Percentiles rank a stretch among this genome's conserved stretches.
Evolutionary conservation across 805 yeast genomes (phyloP).

Genomic region (Wickerhamomyces mucosus): DNA sequence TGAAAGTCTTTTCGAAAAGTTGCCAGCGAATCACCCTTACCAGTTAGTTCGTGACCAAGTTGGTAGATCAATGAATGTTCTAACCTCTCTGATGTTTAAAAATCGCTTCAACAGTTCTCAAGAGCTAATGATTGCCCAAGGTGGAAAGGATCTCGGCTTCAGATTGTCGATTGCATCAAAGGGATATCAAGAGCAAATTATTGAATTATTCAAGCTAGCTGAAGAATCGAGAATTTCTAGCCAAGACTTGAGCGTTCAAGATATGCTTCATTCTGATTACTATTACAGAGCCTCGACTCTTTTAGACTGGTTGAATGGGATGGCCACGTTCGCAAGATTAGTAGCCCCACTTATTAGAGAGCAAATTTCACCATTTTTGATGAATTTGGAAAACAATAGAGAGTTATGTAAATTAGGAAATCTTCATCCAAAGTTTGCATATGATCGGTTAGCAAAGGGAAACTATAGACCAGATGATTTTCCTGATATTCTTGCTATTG

Average conservation of each 20-base stretch:
- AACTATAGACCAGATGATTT: slow-evolving; percentile 35
- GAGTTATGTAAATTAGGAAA: slow-evolving; percentile 73
- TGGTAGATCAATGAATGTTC: slow-evolving; percentile 39
- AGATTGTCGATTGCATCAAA: slow-evolving; percentile 22
- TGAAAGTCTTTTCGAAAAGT: slow-evolving; percentile 30
- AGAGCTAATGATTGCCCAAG: slow-evolving; percentile 31
- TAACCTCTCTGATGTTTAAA: slow-evolving; percentile 32
- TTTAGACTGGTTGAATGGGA: slow-evolving; percentile 46
- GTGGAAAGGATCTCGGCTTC: slow-evolving; percentile 26
- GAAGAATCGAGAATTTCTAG: slow-evolving; percentile 28
- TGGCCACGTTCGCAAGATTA: slow-evolving; percentile 43
- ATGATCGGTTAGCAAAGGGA: slow-evolving; percentile 36
- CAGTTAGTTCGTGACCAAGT: slow-evolving; percentile 62
- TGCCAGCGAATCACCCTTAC: slow-evolving; percentile 53
- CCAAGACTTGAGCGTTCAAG: slow-evolving; percentile 38
- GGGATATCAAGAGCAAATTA: slow-evolving; percentile 28
- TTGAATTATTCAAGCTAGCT: slow-evolving; percentile 33
- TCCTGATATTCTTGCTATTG: slow-evolving; percentile 32
- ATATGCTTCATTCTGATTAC: slow-evolving; percentile 48
- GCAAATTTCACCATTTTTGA: slow-evolving; percentile 59
- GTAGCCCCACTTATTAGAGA: slow-evolving; percentile 42
- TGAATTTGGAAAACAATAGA: slow-evolving; percentile 54
- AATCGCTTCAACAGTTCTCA: slow-evolving; percentile 31
- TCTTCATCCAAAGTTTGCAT: slow-evolving; percentile 41
- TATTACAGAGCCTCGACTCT: slow-evolving; percentile 58